These are phyloP conservation scores for Phytophthora kernoviae DNA, from an alignment of 352 stramenopile genomes.

Conservation along the genomic window DNA sequence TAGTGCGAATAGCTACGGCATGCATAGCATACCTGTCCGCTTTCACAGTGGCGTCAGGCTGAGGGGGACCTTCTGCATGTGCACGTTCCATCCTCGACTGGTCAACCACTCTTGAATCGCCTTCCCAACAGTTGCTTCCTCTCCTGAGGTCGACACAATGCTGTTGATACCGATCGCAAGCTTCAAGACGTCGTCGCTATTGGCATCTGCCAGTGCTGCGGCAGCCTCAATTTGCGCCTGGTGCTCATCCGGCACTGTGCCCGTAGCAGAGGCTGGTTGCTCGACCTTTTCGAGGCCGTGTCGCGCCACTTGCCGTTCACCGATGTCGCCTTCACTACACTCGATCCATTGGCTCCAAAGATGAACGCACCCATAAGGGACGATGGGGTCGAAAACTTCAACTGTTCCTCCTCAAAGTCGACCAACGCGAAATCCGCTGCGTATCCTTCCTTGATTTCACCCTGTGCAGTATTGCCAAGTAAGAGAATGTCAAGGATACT, in stretches of 20 bases:
- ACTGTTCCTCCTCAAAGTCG: slow-evolving; percentile 71
- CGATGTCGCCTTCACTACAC: slow-evolving; percentile 71
- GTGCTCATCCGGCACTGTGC: slow-evolving; percentile 48
- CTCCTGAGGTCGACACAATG: slow-evolving; percentile 67
- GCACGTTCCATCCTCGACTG: slow-evolving; percentile 68
- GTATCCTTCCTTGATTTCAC: slow-evolving; percentile 68
- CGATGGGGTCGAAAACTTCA: slow-evolving; percentile 61
- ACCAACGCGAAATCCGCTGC: slow-evolving; percentile 75
- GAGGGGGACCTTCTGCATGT: slow-evolving; percentile 76
- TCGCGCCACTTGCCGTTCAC: slow-evolving; percentile 77
- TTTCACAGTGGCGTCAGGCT: slow-evolving; percentile 63
- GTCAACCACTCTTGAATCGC: slow-evolving; percentile 71
- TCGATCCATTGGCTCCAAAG: slow-evolving; percentile 72
- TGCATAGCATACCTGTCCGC: slow-evolving; percentile 45
- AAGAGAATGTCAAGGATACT: slow-evolving; percentile 6
- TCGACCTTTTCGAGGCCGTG: slow-evolving; percentile 30
- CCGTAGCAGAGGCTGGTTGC: neutral
- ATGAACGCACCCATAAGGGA: slow-evolving; percentile 74
- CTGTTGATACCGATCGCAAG: slow-evolving; percentile 75
- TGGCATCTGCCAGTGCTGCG: slow-evolving; percentile 51
- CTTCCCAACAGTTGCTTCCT: slow-evolving; percentile 75
- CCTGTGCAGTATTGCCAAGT: slow-evolving; percentile 30
- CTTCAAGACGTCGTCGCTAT: slow-evolving; percentile 67
- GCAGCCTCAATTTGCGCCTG: slow-evolving; percentile 48
- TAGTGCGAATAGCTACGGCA: neutral